Evolutionary conservation across 495 filamentous ascomycete genomes (phyloP).

Genomic region (Penicillium turbatum): DNA sequence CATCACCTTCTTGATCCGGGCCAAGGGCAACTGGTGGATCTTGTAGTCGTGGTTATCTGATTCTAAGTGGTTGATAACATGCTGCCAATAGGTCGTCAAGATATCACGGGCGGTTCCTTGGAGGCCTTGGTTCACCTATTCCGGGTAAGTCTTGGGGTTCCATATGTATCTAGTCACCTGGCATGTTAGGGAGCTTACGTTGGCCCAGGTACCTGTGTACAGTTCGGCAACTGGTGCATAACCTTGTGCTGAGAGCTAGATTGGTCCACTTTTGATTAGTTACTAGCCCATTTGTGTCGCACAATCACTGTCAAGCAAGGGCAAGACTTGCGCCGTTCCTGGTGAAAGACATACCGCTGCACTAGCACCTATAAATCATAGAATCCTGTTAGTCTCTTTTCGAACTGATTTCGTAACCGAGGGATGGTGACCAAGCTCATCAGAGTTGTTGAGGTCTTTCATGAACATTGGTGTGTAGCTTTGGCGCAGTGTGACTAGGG

Average conservation of each 20-base stretch:
- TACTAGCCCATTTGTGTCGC: not conserved
- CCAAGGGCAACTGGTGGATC: slow-evolving; percentile 88
- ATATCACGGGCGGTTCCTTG: slow-evolving; percentile 93
- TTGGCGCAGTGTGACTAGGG: not conserved
- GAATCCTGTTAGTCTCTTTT: slow-evolving; percentile 13
- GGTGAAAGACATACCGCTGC: slow-evolving; percentile 59
- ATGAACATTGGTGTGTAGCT: not conserved
- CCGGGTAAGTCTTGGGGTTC: slow-evolving; percentile 16
- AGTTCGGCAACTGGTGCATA: slow-evolving; percentile 80
- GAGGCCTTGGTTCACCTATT: slow-evolving; percentile 88
- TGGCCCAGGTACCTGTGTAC: slow-evolving; percentile 92
- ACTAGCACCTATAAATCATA: slow-evolving; percentile 60
- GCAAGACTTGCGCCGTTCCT: not conserved
- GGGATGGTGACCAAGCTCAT: not conserved
- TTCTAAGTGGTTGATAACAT: slow-evolving; percentile 92
- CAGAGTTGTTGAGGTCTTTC: not conserved
- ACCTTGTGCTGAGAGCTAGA: slow-evolving; percentile 68
- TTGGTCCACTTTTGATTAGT: slow-evolving; percentile 14
- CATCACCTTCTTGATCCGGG: slow-evolving; percentile 99
- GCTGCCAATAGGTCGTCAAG: slow-evolving; percentile 97
- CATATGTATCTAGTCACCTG: slow-evolving; percentile 7
- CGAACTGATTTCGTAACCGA: not conserved
- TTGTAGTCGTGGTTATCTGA: slow-evolving; percentile 97
- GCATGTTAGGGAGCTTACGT: slow-evolving; percentile 54
- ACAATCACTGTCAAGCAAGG: not conserved